These are phyloP conservation scores for Teratosphaeria epicoccoides DNA, from an alignment of 2,329 filamentous ascomycete species.

Conservation along the genomic window DNA sequence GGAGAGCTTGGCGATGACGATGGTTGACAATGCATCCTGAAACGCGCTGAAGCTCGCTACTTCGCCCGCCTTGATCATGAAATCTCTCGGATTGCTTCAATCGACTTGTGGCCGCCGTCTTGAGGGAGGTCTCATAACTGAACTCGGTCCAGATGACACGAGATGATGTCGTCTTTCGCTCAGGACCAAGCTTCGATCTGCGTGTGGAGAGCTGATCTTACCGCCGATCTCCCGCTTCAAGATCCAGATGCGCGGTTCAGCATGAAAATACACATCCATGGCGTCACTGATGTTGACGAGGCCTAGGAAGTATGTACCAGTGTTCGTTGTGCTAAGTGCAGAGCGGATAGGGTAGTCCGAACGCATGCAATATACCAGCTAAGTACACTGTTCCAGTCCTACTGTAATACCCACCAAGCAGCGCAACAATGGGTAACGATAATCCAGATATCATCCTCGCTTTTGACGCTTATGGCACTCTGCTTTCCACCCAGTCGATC, in stretches of 20 bases:
- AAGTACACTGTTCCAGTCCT: not conserved
- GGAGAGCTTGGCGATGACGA: constrained; percentile 53
- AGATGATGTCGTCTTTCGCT: not conserved
- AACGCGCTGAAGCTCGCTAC: constrained; percentile 55
- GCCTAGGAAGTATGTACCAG: not conserved
- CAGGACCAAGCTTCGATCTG: not conserved
- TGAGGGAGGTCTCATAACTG: not conserved
- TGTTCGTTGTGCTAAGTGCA: not conserved
- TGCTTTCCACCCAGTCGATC: constrained; percentile 63
- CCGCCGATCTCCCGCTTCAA: constrained; percentile 1
- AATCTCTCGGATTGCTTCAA: not conserved
- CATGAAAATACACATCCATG: not conserved
- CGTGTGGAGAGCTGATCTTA: not conserved
- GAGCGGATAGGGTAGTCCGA: not conserved
- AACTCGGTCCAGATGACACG: not conserved
- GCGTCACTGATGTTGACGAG: constrained; percentile 1
- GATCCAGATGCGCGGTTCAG: not conserved
- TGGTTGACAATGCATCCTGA: constrained; percentile 61
- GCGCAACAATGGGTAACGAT: not conserved
- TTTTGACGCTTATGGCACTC: constrained; percentile 66
- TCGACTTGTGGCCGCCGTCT: no score
- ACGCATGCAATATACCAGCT: not conserved
- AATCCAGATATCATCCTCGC: constrained; percentile 44
- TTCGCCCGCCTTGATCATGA: constrained; percentile 30
- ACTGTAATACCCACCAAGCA: not conserved